Conservation (phyloP, 1,284 basidiomycete genomes). For the Microbotryum saponariae region DNA sequence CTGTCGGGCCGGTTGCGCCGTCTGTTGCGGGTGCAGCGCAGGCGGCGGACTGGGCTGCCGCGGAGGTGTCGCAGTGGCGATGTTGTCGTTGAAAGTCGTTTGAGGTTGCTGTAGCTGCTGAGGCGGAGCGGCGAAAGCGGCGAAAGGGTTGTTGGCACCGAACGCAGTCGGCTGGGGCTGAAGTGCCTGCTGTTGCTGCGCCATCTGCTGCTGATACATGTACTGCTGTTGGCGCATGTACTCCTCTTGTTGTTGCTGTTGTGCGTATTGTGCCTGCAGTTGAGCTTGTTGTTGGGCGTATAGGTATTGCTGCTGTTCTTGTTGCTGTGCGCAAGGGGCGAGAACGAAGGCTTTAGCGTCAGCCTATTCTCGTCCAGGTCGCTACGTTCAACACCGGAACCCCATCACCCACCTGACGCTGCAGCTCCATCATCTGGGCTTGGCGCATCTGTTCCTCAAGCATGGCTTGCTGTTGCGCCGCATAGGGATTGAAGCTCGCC, state of each 20-base stretch:
- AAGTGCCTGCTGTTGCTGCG: constrained; percentile 42
- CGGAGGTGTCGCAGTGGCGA: constrained; percentile 11
- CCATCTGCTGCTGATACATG: constrained; percentile 40
- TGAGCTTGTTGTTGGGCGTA: constrained; percentile 54
- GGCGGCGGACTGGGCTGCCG: constrained; percentile 13
- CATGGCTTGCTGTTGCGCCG: constrained; percentile 48
- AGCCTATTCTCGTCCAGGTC: constrained; percentile 11
- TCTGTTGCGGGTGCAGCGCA: constrained; percentile 18
- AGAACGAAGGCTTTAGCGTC: constrained; percentile 26
- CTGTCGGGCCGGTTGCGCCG: constrained; percentile 21
- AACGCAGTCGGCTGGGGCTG: constrained; percentile 53
- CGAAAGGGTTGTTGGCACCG: constrained; percentile 93
- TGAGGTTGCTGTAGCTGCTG: constrained; percentile 19
- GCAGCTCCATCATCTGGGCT: constrained; percentile 35
- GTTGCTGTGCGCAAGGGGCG: constrained; percentile 40
- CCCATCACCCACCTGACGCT: constrained; percentile 33
- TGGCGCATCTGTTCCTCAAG: constrained; percentile 43
- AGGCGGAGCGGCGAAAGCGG: constrained; percentile 40
- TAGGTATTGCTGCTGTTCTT: constrained; percentile 57
- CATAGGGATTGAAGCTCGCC: constrained; percentile 50
- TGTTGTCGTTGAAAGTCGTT: constrained; percentile 5
- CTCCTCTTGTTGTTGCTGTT: constrained; percentile 41
- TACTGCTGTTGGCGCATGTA: constrained; percentile 45
- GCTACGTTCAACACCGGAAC: background rate
- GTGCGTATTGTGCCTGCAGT: constrained; percentile 37